Conservation (phyloP, 768 basidiomycete genomes). For the Dioszegia aurantiaca region DNA sequence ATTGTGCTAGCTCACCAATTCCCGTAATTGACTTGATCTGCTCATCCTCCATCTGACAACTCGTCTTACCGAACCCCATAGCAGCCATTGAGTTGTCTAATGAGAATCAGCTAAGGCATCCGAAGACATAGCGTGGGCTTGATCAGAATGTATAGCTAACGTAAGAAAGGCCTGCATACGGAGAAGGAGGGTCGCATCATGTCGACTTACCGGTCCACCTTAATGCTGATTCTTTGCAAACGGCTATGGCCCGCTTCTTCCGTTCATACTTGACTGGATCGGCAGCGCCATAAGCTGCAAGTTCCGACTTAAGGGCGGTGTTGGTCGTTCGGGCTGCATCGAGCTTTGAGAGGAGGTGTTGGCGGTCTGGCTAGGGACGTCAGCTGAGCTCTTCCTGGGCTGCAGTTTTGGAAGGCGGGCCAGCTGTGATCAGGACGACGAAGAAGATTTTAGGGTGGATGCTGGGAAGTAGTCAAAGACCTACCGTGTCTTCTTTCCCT, state of each 20-base stretch:
- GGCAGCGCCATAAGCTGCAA: slow-evolving; percentile 73
- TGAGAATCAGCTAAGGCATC: not conserved
- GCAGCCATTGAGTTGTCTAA: slow-evolving; percentile 36
- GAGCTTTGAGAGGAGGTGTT: slow-evolving; percentile 59
- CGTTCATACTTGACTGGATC: slow-evolving; percentile 79
- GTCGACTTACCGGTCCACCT: slow-evolving; percentile 78
- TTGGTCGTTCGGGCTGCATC: slow-evolving; percentile 58
- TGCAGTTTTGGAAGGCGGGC: too few species aligned
- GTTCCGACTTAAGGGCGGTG: slow-evolving; percentile 62
- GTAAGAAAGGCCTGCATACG: too few species aligned
- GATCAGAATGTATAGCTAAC: too few species aligned
- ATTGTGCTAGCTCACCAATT: slow-evolving; percentile 23
- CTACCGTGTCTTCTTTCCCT: slow-evolving; percentile 54
- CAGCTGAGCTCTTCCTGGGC: too few species aligned
- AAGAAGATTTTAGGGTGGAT: too few species aligned
- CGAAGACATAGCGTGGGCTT: too few species aligned
- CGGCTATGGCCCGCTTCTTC: slow-evolving; percentile 65
- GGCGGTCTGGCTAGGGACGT: slow-evolving; percentile 60
- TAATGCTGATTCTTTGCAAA: slow-evolving; percentile 77
- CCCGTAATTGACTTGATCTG: slow-evolving; percentile 24
- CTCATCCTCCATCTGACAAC: slow-evolving; percentile 17
- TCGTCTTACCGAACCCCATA: slow-evolving; percentile 19
- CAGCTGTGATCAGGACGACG: too few species aligned
- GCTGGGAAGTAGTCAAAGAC: slow-evolving; percentile 1
- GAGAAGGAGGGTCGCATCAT: not conserved